phyloP scores from a whole-genome alignment of 129 eudicot species.

The Saussurea involucrata region DNA sequence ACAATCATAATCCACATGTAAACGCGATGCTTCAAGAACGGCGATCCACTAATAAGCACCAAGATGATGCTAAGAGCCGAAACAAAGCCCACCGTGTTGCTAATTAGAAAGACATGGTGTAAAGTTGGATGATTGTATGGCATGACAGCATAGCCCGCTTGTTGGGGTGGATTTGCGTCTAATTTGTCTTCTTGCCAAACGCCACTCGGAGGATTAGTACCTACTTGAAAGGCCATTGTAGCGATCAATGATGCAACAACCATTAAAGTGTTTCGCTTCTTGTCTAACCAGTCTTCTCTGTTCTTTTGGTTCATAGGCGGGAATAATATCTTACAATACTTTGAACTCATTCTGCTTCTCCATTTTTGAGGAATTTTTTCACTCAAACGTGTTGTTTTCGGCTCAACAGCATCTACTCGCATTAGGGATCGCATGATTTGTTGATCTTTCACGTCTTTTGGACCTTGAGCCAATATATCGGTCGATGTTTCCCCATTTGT shows the following conservation, averaged over 20 bases:
- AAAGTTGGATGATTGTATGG: background rate
- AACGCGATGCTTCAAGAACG: slow-evolving; percentile 18
- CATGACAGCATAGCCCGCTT: slow-evolving; percentile 43
- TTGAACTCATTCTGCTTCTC: background rate
- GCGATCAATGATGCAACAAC: slow-evolving; percentile 56
- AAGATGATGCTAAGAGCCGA: slow-evolving; percentile 46
- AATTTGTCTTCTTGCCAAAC: slow-evolving; percentile 35
- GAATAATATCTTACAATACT: background rate
- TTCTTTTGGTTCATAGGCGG: background rate
- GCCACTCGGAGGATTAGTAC: slow-evolving; percentile 50
- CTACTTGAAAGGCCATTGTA: slow-evolving; percentile 57
- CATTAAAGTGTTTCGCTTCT: slow-evolving; percentile 39
- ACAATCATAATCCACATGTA: slow-evolving; percentile 48
- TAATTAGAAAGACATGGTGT: slow-evolving; percentile 16
- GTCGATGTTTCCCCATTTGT: slow-evolving; percentile 23
- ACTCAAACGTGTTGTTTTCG: background rate
- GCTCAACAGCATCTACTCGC: slow-evolving; percentile 16
- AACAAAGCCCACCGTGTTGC: slow-evolving; percentile 37
- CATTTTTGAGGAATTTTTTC: background rate
- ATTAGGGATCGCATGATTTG: slow-evolving; percentile 23
- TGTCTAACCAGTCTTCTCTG: slow-evolving; percentile 30
- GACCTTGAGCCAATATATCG: slow-evolving; percentile 24
- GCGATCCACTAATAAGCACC: slow-evolving; percentile 52
- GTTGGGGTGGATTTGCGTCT: background rate
- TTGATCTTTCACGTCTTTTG: slow-evolving; percentile 22